Base-by-base conservation (phyloP, 257 asterid genomes). In the Primulina tabacum region DNA sequence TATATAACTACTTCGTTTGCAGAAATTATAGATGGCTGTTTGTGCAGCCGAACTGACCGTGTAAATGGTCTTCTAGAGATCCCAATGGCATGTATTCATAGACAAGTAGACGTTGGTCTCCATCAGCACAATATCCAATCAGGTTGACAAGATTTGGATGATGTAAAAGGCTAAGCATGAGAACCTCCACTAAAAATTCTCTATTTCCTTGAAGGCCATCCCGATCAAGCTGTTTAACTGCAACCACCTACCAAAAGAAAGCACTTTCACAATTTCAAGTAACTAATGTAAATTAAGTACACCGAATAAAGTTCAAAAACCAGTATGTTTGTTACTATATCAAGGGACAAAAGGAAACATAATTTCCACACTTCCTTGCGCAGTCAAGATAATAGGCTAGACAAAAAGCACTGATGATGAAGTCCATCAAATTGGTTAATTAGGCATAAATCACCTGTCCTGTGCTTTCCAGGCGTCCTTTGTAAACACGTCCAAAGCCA, bases 41-140 rank as follows among this genome's bases (percentile, higher is more conserved):
- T 43, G 52, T 12, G n/a, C 47, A 38, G 47, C 47, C 14, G 14
- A 38, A 72, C 96, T 87, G 75, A 93, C 99, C 99, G 64, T 93
- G 99, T 86, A 93, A 86, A 77, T 93, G 99, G 80, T 90, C 99
- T 78, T 93, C 99, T 65, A 93, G 81, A 75, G 99, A 93, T 73
- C 99, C 99, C 89, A 93, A 79, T 0, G 95, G 89, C 99, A 93
- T 90, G 78, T 81, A 93, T 74, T 93, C 97, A 20, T 93, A 93
- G 72, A 93, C 99, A 64, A 93, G 97, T 70, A 93, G 92, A 35
- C 99, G 90, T 70, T 93, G 99, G 69, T 93, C 99, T 8, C 99
- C 97, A 75, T 90, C 98, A 33, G 98, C 98, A 80, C 97, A 93
- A 81, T 93, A 93, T 76, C 98, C 98, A n/a, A 89, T 93, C 90